Conservation (phyloP, 2,329 filamentous ascomycete species). For the Fusarium succisae region DNA sequence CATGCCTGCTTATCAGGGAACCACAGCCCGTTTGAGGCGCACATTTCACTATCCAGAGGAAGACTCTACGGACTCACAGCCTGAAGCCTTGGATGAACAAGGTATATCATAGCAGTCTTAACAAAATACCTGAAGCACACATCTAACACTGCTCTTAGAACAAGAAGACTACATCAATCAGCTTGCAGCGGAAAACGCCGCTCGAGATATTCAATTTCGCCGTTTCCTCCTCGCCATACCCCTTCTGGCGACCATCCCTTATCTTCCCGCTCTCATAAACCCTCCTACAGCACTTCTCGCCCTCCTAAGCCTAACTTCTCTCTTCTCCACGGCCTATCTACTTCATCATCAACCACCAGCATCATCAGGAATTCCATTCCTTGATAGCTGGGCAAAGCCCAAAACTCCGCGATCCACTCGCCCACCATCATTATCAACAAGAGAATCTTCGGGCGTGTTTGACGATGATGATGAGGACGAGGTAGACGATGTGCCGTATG, state of each 20-base stretch:
- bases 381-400: constrained; percentile 58
- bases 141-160: constrained; percentile 52
- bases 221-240: constrained; percentile 69
- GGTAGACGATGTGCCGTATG: constrained; percentile 18
- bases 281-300: constrained; percentile 54
- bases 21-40: constrained; percentile 72
- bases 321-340: constrained; percentile 70
- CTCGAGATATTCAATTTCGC: constrained; percentile 67
- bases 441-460: constrained; percentile 17
- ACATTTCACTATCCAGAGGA: constrained; percentile 81
- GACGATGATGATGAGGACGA: constrained; percentile 35
- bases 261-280: constrained; percentile 53
- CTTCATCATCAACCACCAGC: constrained; percentile 65
- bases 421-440: constrained; percentile 31
- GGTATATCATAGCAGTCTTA: constrained; percentile 54
- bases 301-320: constrained; percentile 69
- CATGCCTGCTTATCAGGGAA: constrained; percentile 41
- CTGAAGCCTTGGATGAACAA: constrained; percentile 78
- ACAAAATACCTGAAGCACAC: background rate
- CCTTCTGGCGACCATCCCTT: constrained; percentile 63
- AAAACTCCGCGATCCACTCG: constrained; percentile 40
- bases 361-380: constrained; percentile 59
- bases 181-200: constrained; percentile 64
- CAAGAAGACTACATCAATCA: constrained; percentile 70
- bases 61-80: constrained; percentile 56